Base-by-base conservation (phyloP, 495 filamentous ascomycete genomes). In the Penicillium paradoxum region DNA sequence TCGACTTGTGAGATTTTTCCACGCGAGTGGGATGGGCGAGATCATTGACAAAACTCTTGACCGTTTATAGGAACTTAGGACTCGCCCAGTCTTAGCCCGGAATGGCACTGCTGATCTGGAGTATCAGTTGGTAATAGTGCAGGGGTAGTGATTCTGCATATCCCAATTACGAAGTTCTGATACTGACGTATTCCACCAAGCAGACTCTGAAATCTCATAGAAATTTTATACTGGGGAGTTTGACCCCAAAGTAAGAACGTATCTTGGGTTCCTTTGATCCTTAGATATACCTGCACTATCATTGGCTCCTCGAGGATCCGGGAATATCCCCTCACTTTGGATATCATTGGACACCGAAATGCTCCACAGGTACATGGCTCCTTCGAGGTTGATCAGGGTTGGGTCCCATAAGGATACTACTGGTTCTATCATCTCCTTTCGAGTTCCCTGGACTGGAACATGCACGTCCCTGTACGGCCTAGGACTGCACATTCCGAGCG, bases 231-330 rank as follows among this genome's bases (percentile, higher is more conserved):
- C 18, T 18, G 18, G 7, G 38, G 24, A 6, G 29, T 7, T n/a
- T 22, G n/a, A n/a, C 15, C 19, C 19, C 13, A 13, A 5, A 17
- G 40, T 9, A 11, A 27, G 33, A 8, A 27, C 14, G 9, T 13
- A 38, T 29, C 17, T 22, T 15, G 36, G 22, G 27, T 6, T 27
- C 25, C 32, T n/a, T 13, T 5, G 13, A 7, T 34, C 15, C 25
- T 51, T 51, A 34, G 49, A 51, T 51, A 51, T 51, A 17, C 38
- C 2, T 24, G 29, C 14, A 5, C 32, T 53, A 4, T 53, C 15
- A 53, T 53, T 53, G 50, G 50, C 27, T 33, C 39, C 9, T 19
- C 15, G 27, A 15, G 15, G 29, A 15, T 51, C 49, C 38, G 29
- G 49, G 50, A 41, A 30, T 38, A 15, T 36, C 47, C 47, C 38